Evolutionary conservation across 208 protist species (phyloP).

Genomic region (Trichomonas tenax): DNA sequence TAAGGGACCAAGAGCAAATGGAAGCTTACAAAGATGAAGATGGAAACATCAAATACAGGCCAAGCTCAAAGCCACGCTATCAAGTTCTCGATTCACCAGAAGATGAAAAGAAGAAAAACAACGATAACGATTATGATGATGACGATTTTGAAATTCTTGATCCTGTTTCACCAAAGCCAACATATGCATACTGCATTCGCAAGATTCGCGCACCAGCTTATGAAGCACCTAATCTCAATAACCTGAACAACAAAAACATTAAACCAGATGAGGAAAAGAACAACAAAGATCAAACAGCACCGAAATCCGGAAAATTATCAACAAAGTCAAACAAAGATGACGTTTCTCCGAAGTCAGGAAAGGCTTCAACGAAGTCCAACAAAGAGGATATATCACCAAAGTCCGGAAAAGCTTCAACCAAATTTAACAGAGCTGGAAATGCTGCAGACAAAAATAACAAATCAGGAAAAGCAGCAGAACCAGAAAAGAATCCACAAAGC

Average conservation of each 20-base stretch:
- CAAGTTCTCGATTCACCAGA: background rate
- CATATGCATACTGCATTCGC: background rate
- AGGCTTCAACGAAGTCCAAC: too few species aligned
- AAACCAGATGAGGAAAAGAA: background rate
- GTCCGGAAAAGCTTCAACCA: too few species aligned
- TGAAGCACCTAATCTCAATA: background rate
- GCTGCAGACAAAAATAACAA: background rate
- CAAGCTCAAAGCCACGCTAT: background rate
- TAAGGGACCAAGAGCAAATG: background rate
- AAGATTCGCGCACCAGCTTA: background rate
- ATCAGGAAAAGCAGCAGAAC: too few species aligned
- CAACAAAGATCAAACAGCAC: background rate
- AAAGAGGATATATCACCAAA: too few species aligned
- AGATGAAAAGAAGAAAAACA: background rate
- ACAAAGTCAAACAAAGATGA: too few species aligned
- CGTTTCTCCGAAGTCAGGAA: too few species aligned
- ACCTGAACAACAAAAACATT: background rate
- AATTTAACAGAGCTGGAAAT: too few species aligned
- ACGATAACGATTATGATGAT: background rate
- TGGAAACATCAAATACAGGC: background rate
- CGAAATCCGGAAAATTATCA: too few species aligned
- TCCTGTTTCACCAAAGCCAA: background rate
- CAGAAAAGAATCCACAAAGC: too few species aligned
- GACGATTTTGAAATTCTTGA: background rate
- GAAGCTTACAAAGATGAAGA: background rate